Percentiles rank a stretch among this genome's conserved stretches.
Conservation (phyloP, 768 basidiomycete genomes). For the Tricholoma bakamatsutake region DNA sequence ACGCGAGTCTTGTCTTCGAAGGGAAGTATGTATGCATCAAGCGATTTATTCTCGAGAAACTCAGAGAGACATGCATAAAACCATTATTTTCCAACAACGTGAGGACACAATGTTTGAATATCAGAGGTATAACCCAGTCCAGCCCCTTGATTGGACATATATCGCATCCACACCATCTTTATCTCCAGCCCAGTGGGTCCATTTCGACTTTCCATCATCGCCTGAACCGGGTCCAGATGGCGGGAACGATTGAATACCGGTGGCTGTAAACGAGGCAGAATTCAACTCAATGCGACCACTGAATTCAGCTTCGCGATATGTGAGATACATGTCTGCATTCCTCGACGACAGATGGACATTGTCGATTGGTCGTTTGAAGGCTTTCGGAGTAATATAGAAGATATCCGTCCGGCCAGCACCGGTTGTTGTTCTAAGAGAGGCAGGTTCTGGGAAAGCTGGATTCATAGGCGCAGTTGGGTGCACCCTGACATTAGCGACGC, state of each 20-base stretch:
- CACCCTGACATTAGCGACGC: constrained; percentile 42
- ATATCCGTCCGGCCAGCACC: constrained; percentile 52
- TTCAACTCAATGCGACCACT: constrained; percentile 40
- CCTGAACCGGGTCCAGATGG: constrained; percentile 8
- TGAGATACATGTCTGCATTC: constrained; percentile 52
- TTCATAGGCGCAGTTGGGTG: constrained; percentile 33
- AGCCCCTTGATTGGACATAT: constrained; percentile 35
- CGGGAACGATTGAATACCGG: constrained; percentile 18
- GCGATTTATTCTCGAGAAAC: background rate
- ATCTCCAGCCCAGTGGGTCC: constrained; percentile 39
- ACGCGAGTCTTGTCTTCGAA: too few relatives aligned
- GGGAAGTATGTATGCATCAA: too few relatives aligned
- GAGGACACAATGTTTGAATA: background rate
- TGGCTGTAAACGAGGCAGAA: constrained; percentile 35
- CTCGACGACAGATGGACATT: constrained; percentile 39
- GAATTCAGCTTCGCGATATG: constrained; percentile 46
- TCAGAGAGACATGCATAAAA: background rate
- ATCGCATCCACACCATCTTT: constrained; percentile 35
- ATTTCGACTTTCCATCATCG: constrained; percentile 15
- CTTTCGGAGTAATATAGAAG: constrained; percentile 34
- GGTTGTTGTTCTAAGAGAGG: constrained; percentile 39
- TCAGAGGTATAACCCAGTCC: constrained; percentile 43
- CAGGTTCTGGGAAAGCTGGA: constrained; percentile 26
- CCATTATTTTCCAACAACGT: background rate
- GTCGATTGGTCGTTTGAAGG: constrained; percentile 40